These are phyloP conservation scores for Globisporangium takayamanum DNA, from an alignment of 352 stramenopile genomes.

Conservation along the genomic window DNA sequence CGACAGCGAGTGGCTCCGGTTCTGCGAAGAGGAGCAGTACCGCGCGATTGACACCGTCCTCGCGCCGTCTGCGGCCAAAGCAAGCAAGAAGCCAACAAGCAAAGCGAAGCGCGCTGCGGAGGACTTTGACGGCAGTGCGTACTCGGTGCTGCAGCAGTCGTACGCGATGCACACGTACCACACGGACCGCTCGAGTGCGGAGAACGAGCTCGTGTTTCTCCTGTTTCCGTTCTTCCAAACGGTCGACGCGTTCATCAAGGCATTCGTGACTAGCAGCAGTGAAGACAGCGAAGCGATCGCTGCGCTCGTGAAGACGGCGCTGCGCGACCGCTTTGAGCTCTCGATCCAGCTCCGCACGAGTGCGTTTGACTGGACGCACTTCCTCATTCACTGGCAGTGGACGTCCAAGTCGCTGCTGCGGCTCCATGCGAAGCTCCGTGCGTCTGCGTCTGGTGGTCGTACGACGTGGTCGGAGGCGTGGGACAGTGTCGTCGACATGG, in stretches of 20 bases:
- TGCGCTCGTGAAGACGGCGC: conserved; percentile 26
- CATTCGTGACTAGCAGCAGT: conserved; percentile 15
- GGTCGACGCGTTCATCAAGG: conserved; percentile 44
- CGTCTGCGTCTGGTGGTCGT: background rate
- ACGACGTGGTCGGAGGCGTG: conserved; percentile 24
- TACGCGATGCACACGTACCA: conserved; percentile 78
- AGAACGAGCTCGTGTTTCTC: conserved; percentile 71
- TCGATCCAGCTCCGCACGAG: conserved; percentile 59
- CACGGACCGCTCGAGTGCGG: conserved; percentile 56
- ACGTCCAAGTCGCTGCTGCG: conserved; percentile 55
- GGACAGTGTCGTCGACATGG: conserved; percentile 59
- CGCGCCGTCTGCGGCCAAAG: conserved; percentile 8
- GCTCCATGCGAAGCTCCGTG: conserved; percentile 9
- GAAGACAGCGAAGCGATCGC: conserved; percentile 11
- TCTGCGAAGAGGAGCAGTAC: conserved; percentile 69
- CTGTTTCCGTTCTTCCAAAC: conserved; percentile 59
- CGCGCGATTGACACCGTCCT: conserved; percentile 39
- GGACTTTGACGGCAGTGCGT: conserved; percentile 29
- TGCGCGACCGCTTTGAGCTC: conserved; percentile 70
- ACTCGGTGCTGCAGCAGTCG: conserved; percentile 77
- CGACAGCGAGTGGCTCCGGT: conserved; percentile 57
- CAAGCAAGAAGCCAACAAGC: conserved; percentile 2
- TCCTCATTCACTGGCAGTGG: conserved; percentile 81
- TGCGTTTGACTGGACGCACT: conserved; percentile 71
- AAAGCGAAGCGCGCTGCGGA: conserved; percentile 12